Evolutionary conservation across 768 basidiomycete genomes (phyloP), one percentile per base, ranked within the genome.

Genomic region (Xerocomellus chrysenteron): DNA sequence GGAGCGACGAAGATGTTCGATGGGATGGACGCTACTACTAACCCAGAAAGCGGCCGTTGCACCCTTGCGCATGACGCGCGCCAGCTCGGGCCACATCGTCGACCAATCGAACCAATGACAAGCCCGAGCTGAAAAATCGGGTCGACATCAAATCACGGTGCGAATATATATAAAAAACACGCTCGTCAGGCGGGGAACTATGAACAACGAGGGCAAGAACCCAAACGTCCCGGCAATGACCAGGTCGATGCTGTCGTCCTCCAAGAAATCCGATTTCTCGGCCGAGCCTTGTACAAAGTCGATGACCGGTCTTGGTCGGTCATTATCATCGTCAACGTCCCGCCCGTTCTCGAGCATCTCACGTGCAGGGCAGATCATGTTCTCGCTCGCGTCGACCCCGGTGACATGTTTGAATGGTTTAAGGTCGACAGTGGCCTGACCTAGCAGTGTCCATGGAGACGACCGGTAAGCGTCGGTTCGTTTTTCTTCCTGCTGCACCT

Each of bases 91-190:
- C 88, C 90, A 93, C 8, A 87, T 76, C 61, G 80, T 82, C 7
- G 72, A 68, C 80, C 85, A 89, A 63, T 92, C 79, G 64, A 92
- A 93, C 90, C 90, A 92, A 65, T 93, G 91, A 3, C 82, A 82
- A 0, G 90, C 84, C 72, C 90, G 90, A 1, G 87, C 90, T 90
- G 19, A 14, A 32, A 14, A 19, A 30, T 19, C 3, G 5, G 26
- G 4, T 36, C 36, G 4, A 36, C 14, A 16, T 16, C 37, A 21
- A 32, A 10, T 32, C 30, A 32, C 30, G 30, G 30, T 32, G 30
- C 30, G 40, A 44, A 5, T n/a, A n/a, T n/a, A n/a, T n/a, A n/a
- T n/a, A 28, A 14, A 44, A 17, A 5, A 17, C 2, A 19, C 13
- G 9, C 30, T 26, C 14, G 46, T 19, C 35, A 28, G 14, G 30